Conservation (phyloP, 306 rosid species). For the Prinsepia uniflora region DNA sequence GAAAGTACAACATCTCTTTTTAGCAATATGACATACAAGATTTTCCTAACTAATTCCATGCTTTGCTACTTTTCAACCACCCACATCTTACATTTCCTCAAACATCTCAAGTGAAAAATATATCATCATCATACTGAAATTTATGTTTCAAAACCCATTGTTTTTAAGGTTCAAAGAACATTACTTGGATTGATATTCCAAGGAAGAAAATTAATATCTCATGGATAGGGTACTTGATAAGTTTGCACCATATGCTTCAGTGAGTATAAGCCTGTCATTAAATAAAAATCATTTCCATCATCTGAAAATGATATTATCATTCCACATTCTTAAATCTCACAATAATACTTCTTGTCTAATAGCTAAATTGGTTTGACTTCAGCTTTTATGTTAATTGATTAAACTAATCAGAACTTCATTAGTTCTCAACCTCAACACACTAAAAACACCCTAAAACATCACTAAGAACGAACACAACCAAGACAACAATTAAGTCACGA, state of each 20-base stretch:
- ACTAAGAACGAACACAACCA: too few species aligned
- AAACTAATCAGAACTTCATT: neutral
- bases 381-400: neutral
- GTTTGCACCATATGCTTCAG: neutral
- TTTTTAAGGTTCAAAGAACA: neutral
- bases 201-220: neutral
- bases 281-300: neutral
- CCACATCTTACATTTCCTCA: neutral
- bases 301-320: neutral
- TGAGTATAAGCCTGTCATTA: neutral
- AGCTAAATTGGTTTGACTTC: neutral
- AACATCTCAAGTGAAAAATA: neutral
- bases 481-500: neutral
- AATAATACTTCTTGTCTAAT: neutral
- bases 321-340: neutral
- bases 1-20: neutral
- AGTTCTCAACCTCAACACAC: neutral
- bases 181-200: neutral
- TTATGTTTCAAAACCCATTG: neutral
- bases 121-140: neutral
- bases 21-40: neutral
- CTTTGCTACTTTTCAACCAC: neutral
- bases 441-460: neutral
- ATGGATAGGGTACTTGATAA: neutral
- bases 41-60: neutral